Evolutionary conservation across 257 asterid species (phyloP), one percentile per base, ranked within the genome.

Genomic region (Solanum verrucosum): DNA sequence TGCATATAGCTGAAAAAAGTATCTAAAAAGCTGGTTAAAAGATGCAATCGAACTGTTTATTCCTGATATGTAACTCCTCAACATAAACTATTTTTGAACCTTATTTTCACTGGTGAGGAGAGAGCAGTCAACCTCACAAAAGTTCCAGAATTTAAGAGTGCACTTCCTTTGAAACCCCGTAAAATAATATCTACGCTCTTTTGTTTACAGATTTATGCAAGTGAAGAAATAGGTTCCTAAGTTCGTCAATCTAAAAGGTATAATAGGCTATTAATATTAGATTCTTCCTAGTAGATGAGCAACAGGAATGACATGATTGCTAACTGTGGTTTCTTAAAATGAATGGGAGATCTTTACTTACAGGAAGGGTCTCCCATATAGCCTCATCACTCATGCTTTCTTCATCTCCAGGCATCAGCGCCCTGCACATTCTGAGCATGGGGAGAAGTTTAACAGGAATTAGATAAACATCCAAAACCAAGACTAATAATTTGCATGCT

Each of bases 301-400:
- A 46, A 27, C 40, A 29, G 37, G 68, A 81, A 29, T 20, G 85
- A 46, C 70, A 81, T 49, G 68, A 81, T 11, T 29, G 86, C 31
- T 29, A 82, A 82, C 70, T 82, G 27, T 42, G 13, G 83, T 14
- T 20, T 46, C 60, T 86, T 21, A 87, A 77, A 60, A 14, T 16
- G 44, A 82, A 49, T 82, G 34, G 44, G 29, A 82, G 29, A 33
- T 46, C 70, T 82, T 77, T 67, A 94, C 98, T 94, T 95, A 97
- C 99, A n/a, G 99, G 99, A 88, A 97, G 98, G 85, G 98, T 95
- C 91, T 94, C 98, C 99, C 99, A 96, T 89, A 97, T 94, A 59
- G 99, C 99, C 90, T 96, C 98, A 84, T 95, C 99, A 74, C 93
- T 94, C 91, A 96, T 91, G 89, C 88, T 93, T 63, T 97, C 99